phyloP scores from a whole-genome alignment of 805 yeast genomes.

The Nakazawaea ishiwadae region DNA sequence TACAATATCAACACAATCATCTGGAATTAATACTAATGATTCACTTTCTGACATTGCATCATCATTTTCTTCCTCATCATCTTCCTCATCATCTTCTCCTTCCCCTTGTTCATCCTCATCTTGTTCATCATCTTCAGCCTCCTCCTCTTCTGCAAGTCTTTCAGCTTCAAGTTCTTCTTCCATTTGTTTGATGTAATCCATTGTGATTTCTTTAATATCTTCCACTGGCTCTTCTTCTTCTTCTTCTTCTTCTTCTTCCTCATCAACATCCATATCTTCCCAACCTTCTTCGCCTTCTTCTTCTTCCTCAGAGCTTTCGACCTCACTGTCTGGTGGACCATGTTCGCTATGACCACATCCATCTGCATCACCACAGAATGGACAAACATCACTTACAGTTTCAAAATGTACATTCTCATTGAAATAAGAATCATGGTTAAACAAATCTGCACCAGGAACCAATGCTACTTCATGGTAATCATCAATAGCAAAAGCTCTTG shows the following conservation, averaged over 20 bases:
- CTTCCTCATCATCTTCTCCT: constrained; percentile 23
- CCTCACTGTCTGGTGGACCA: constrained; percentile 23
- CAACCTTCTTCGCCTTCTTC: constrained; percentile 24
- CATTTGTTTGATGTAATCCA: constrained; percentile 25
- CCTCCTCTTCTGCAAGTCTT: constrained; percentile 8
- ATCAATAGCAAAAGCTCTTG: constrained; percentile 82
- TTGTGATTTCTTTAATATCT: constrained; percentile 25
- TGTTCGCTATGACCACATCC: constrained; percentile 27
- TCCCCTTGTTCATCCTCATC: constrained; percentile 23
- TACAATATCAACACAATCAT: constrained; percentile 69
- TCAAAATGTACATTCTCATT: constrained; percentile 67
- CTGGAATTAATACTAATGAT: constrained; percentile 33
- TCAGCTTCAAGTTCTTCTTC: constrained; percentile 22
- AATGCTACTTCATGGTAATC: constrained; percentile 66
- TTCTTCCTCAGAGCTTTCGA: constrained; percentile 22
- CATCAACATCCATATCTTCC: constrained; percentile 19
- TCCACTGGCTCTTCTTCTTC: constrained; percentile 18
- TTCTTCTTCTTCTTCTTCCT: constrained; percentile 20
- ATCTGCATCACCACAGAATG: constrained; percentile 26
- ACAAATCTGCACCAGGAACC: constrained; percentile 89
- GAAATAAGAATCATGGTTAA: constrained; percentile 60
- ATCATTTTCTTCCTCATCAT: constrained; percentile 17
- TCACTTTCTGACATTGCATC: constrained; percentile 21
- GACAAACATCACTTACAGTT: constrained; percentile 34
- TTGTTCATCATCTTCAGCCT: not conserved